A percentile compares a stretch with the other conserved stretches of the same genome.
phyloP scores from a whole-genome alignment of 805 yeast genomes.

The Metschnikowia cerradonensis region DNA sequence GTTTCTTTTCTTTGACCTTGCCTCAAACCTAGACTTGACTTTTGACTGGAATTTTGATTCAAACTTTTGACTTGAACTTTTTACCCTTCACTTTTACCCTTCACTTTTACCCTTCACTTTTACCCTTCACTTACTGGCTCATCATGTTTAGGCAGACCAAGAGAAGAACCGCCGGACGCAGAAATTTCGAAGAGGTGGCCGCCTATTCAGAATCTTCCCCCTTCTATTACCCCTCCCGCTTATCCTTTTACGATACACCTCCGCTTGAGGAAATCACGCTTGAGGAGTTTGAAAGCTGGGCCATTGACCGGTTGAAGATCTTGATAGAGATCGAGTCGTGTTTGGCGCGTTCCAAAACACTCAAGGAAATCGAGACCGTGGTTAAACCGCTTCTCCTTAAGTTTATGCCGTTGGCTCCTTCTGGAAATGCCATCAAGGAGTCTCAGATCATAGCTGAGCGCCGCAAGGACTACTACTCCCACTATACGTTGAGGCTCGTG shows the following conservation, averaged over 20 bases:
- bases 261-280: constrained; percentile 84
- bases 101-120: neutral
- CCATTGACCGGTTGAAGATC: constrained; percentile 82
- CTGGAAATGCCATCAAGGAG: constrained; percentile 32
- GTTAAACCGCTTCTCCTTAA: constrained; percentile 65
- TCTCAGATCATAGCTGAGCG: constrained; percentile 52
- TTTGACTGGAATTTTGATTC: too few species aligned
- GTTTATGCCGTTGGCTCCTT: constrained; percentile 54
- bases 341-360: constrained; percentile 55
- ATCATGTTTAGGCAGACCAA: constrained; percentile 69
- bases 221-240: constrained; percentile 50
- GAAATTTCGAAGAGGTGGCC: constrained; percentile 49
- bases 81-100: neutral
- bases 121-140: too few species aligned
- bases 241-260: constrained; percentile 72
- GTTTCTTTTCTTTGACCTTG: too few species aligned
- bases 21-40: too few species aligned
- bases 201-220: constrained; percentile 27
- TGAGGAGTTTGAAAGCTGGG: constrained; percentile 94
- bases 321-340: constrained; percentile 81
- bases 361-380: constrained; percentile 60
- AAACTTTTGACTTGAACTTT: too few species aligned
- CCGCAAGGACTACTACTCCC: constrained; percentile 88
- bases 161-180: constrained; percentile 69
- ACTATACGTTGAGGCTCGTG: constrained; percentile 80